Evolutionary conservation across 2,329 filamentous ascomycete species (phyloP).

Genomic region (Pseudogymnoascus sp.): DNA sequence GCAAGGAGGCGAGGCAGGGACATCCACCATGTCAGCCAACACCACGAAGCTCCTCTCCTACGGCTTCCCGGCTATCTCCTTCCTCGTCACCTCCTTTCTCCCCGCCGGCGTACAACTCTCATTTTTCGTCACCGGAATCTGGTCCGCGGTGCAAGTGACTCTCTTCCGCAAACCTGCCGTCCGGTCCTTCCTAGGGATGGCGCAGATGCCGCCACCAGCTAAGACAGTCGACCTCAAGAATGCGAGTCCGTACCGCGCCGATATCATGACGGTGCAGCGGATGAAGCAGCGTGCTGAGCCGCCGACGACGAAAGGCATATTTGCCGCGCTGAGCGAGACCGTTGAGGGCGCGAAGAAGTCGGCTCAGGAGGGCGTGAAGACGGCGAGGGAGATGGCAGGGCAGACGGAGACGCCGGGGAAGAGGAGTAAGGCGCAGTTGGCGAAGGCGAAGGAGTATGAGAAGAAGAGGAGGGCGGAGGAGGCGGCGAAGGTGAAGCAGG

Average conservation of each 20-base stretch:
- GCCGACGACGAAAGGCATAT: slow-evolving; percentile 23
- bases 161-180: slow-evolving; percentile 35
- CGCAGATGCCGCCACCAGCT: slow-evolving; percentile 21
- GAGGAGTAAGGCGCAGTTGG: slow-evolving; percentile 13
- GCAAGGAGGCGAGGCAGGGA: slow-evolving; percentile 42
- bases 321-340: slow-evolving; percentile 25
- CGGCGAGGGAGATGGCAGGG: slow-evolving; percentile 30
- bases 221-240: not conserved
- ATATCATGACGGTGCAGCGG: slow-evolving; percentile 12
- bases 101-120: slow-evolving; percentile 50
- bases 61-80: slow-evolving; percentile 44
- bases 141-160: slow-evolving; percentile 36
- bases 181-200: slow-evolving; percentile 32
- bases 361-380: slow-evolving; percentile 23
- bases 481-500: slow-evolving; percentile 10
- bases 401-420: slow-evolving; percentile 25
- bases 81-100: slow-evolving; percentile 42
- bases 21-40: slow-evolving; percentile 24
- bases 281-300: slow-evolving; percentile 10
- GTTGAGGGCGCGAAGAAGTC: slow-evolving; percentile 26
- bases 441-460: slow-evolving; percentile 18
- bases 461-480: slow-evolving; percentile 17
- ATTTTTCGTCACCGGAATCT: slow-evolving; percentile 41
- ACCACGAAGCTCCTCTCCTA: slow-evolving; percentile 35
- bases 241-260: slow-evolving; percentile 14